Percentiles rank a stretch among this genome's conserved stretches.
Evolutionary conservation across 1,139 yeast genomes (phyloP).

Genomic region (Yamadazyma aaseri): DNA sequence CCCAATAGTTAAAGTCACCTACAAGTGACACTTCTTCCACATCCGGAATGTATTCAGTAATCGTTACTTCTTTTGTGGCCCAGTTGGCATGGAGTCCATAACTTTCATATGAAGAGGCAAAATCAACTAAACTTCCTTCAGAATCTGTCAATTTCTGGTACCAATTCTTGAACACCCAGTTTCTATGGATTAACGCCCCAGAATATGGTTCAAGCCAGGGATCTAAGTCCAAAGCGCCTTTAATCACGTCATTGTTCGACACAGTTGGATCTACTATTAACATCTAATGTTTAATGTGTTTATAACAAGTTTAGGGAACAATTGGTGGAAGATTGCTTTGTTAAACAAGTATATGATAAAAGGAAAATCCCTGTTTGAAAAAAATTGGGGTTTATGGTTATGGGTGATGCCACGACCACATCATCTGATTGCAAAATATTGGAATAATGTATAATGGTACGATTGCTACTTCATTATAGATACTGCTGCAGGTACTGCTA

Average conservation of each 20-base stretch:
- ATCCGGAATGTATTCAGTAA: slow-evolving; percentile 88
- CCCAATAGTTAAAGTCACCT: slow-evolving; percentile 92
- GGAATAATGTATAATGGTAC: no score
- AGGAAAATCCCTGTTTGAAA: no score
- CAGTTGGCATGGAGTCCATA: slow-evolving; percentile 75
- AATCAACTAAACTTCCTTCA: slow-evolving; percentile 49
- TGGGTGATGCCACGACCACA: no score
- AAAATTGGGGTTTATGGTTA: no score
- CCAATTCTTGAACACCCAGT: slow-evolving; percentile 51
- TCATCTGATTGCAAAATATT: no score
- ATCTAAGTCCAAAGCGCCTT: slow-evolving; percentile 67
- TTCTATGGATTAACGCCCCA: slow-evolving; percentile 46
- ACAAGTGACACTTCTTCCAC: slow-evolving; percentile 71
- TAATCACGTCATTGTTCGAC: slow-evolving; percentile 22
- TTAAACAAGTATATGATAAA: no score
- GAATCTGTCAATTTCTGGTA: slow-evolving; percentile 39
- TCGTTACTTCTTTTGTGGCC: slow-evolving; percentile 51
- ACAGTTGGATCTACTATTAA: no score
- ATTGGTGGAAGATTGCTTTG: no score
- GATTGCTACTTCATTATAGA: no score
- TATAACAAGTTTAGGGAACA: no score
- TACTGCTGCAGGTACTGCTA: no score
- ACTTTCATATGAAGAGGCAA: slow-evolving; percentile 59
- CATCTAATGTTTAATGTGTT: no score
- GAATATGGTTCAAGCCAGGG: slow-evolving; percentile 87